Evolutionary conservation across 768 basidiomycete genomes (phyloP).

Genomic region (Termitomyces eurrhizus): DNA sequence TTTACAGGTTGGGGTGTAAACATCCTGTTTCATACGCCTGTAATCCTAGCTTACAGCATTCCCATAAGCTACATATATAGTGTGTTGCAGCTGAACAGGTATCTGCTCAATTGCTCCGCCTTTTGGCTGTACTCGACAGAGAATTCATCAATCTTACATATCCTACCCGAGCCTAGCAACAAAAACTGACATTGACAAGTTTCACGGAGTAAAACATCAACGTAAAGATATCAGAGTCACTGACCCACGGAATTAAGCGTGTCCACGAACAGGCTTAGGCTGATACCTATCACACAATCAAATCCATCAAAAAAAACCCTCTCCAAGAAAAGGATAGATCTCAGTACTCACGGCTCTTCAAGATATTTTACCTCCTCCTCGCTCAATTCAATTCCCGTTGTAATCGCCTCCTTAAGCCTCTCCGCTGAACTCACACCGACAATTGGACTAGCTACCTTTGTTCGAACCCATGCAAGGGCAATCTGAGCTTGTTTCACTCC

Average conservation of each 20-base stretch:
- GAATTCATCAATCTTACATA: too few relatives aligned
- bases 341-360: conserved; percentile 30
- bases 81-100: too few relatives aligned
- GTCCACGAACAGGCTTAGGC: conserved; percentile 14
- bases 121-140: too few relatives aligned
- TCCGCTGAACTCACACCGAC: conserved; percentile 20
- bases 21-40: too few relatives aligned
- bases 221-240: neutral
- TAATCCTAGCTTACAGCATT: too few relatives aligned
- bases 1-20: too few relatives aligned
- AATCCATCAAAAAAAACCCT: neutral
- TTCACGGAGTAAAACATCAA: too few relatives aligned
- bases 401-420: conserved; percentile 17
- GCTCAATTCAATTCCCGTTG: conserved; percentile 27
- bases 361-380: conserved; percentile 40
- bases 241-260: neutral
- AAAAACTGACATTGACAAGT: too few relatives aligned
- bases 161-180: too few relatives aligned
- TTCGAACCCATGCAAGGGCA: conserved; percentile 38
- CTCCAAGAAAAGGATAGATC: neutral
- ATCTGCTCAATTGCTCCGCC: too few relatives aligned
- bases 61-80: too few relatives aligned
- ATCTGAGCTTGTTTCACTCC: conserved; percentile 42
- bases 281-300: conserved; percentile 5
- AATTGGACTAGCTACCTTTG: conserved; percentile 32